Evolutionary conservation across 2,329 filamentous ascomycete genomes (phyloP), one percentile per base, ranked within the genome.

Genomic region (Ceratocystis papillata): DNA sequence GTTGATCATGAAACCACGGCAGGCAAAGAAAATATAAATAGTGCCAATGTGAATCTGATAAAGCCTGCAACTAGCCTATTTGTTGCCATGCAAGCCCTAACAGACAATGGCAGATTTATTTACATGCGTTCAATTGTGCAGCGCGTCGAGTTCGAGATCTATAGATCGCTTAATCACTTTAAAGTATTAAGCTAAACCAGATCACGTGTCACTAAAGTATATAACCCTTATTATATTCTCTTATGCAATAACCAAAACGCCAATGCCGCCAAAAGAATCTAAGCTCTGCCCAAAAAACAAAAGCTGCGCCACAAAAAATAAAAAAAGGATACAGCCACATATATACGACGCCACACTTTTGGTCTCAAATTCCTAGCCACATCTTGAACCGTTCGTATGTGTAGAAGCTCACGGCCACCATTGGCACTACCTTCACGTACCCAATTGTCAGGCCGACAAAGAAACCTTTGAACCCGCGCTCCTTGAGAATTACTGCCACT

Each of bases 361-460:
- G 37, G 37, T 72, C 20, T 57, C 78, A 89, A 72, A 91, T 89
- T 53, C 84, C 85, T 70, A 91, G 76, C 70, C 79, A 76, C 57
- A 77, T 80, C 78, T 87, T 87, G 70, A 81, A 76, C 68, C 84
- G 79, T 74, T 87, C 84, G 71, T 87, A 87, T 17, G 83, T 84
- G 72, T 83, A 87, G 72, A 87, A 87, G 70, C 79, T 81, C 65
- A 83, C 79, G 12, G 94, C 94, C 33, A 78, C 85, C 89, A 99
- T 88, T 2, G 94, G 94, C 69, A 96, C 81, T 63, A 97, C 84
- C 78, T 99, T 99, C 72, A 91, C 83, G 75, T 97, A 99, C 6
- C 94, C 94, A 75, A 99, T 96, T 1, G 88, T 90, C 74, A 99
- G 77, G 0, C 94, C 94, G 10, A 97, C 87, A 75, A 90, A 99